Conservation (phyloP, 176 grass and related monocot species). For the Tillandsia fasciculata region DNA sequence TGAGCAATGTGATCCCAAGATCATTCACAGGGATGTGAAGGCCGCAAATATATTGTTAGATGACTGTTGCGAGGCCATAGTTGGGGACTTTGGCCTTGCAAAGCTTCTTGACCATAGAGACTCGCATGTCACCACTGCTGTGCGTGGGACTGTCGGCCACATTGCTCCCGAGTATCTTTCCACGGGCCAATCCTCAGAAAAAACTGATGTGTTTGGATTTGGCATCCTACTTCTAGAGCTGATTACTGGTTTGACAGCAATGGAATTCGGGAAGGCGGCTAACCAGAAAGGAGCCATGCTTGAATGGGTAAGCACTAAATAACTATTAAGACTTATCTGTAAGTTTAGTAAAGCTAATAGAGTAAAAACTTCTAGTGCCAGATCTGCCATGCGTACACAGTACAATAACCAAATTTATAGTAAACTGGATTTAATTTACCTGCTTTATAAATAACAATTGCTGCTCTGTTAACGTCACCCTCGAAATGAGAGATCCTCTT, state of each 20-base stretch:
- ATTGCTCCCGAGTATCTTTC: constrained; percentile 89
- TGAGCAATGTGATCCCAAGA: constrained; percentile 89
- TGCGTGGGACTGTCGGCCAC: constrained; percentile 72
- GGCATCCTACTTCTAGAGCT: constrained; percentile 74
- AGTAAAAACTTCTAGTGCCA: not conserved
- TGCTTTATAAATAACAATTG: too few relatives aligned
- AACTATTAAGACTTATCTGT: too few relatives aligned
- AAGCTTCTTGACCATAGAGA: constrained; percentile 77
- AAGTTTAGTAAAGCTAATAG: not conserved
- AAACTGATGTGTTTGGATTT: constrained; percentile 83
- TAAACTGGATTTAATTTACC: too few relatives aligned
- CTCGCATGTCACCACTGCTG: constrained; percentile 78
- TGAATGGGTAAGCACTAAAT: constrained; percentile 63
- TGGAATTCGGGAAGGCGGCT: constrained; percentile 72
- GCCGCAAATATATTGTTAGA: constrained; percentile 79
- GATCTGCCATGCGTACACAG: not conserved
- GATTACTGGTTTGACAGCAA: constrained; percentile 62
- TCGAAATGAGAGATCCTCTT: too few relatives aligned
- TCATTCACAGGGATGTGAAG: constrained; percentile 84
- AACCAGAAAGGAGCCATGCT: constrained; percentile 89
- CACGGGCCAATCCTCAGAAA: constrained; percentile 80
- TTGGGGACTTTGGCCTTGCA: constrained; percentile 81
- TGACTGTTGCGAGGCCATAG: constrained; percentile 54
- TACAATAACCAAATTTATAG: too few relatives aligned
- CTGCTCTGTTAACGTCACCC: too few relatives aligned